phyloP scores from a whole-genome alignment of 2,329 filamentous ascomycete species.

The Microthyrium microscopicum region DNA sequence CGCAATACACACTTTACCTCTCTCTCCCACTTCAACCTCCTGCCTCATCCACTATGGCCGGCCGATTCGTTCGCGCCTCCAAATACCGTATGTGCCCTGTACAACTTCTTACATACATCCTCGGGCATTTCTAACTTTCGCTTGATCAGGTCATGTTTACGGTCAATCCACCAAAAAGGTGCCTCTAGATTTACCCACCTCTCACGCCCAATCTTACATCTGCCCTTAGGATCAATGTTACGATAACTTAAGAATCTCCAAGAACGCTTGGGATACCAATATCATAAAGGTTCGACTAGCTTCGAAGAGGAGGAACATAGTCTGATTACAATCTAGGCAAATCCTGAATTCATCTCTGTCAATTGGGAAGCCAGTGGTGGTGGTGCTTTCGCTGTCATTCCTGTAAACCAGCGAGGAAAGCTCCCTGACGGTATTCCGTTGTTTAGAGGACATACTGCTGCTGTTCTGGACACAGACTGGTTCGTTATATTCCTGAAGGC shows the following conservation, averaged over 20 bases:
- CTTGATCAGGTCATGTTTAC: slow-evolving; percentile 75
- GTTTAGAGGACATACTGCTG: slow-evolving; percentile 88
- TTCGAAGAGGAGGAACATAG: slow-evolving; percentile 8
- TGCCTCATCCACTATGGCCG: slow-evolving; percentile 35
- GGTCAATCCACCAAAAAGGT: slow-evolving; percentile 83
- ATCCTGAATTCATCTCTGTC: slow-evolving; percentile 88
- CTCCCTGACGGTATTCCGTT: slow-evolving; percentile 83
- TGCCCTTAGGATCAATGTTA: slow-evolving; percentile 69
- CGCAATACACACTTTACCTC: too few relatives aligned
- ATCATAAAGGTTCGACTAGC: slow-evolving; percentile 63
- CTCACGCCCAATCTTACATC: neutral
- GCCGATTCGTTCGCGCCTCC: slow-evolving; percentile 56
- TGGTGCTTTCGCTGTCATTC: slow-evolving; percentile 92
- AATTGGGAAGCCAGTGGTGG: slow-evolving; percentile 97
- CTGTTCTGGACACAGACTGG: slow-evolving; percentile 97
- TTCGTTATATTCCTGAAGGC: slow-evolving; percentile 20
- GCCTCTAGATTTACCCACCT: slow-evolving; percentile 8
- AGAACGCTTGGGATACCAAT: slow-evolving; percentile 99
- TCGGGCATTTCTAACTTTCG: slow-evolving; percentile 10
- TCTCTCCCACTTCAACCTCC: too few relatives aligned
- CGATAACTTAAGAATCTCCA: slow-evolving; percentile 91
- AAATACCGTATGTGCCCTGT: slow-evolving; percentile 46
- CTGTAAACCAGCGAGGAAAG: slow-evolving; percentile 75
- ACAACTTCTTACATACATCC: slow-evolving; percentile 14
- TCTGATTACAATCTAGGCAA: slow-evolving; percentile 42